phyloP scores from a whole-genome alignment of 2,329 filamentous ascomycete genomes.

The Ophiostoma himal-ulmi region DNA sequence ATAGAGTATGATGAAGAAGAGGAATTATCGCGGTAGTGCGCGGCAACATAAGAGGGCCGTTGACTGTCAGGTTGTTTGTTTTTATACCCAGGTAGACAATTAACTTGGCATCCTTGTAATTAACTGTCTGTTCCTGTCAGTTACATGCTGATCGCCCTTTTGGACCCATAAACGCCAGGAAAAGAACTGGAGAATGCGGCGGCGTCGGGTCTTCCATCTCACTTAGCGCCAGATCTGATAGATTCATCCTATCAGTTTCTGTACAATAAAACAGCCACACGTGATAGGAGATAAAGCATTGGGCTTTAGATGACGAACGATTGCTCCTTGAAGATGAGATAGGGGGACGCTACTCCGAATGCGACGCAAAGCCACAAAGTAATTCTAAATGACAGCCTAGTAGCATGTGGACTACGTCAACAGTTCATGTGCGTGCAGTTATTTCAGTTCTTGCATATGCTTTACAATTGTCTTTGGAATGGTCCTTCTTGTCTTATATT shows the following conservation, averaged over 20 bases:
- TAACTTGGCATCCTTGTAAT: background rate
- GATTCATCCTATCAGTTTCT: background rate
- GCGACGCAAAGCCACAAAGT: background rate
- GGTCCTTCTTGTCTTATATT: background rate
- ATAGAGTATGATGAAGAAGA: background rate
- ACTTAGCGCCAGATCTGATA: background rate
- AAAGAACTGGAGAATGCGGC: background rate
- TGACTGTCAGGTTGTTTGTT: too few species aligned
- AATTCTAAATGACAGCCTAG: background rate
- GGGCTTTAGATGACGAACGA: background rate
- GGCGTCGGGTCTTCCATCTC: constrained; percentile 7
- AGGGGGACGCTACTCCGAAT: background rate
- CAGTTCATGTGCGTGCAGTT: background rate
- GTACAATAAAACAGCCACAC: background rate
- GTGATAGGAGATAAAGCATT: background rate
- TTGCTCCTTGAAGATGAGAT: constrained; percentile 3
- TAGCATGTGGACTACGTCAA: background rate
- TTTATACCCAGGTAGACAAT: background rate
- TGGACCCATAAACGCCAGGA: background rate
- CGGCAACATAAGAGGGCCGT: background rate
- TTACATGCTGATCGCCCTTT: background rate
- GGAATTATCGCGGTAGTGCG: background rate
- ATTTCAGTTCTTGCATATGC: background rate
- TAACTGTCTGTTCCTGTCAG: background rate
- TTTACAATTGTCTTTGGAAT: background rate